A percentile compares a stretch with the other conserved stretches of the same genome.
phyloP scores from a whole-genome alignment of 257 asterid species.

The Thymus quinquecostatus region DNA sequence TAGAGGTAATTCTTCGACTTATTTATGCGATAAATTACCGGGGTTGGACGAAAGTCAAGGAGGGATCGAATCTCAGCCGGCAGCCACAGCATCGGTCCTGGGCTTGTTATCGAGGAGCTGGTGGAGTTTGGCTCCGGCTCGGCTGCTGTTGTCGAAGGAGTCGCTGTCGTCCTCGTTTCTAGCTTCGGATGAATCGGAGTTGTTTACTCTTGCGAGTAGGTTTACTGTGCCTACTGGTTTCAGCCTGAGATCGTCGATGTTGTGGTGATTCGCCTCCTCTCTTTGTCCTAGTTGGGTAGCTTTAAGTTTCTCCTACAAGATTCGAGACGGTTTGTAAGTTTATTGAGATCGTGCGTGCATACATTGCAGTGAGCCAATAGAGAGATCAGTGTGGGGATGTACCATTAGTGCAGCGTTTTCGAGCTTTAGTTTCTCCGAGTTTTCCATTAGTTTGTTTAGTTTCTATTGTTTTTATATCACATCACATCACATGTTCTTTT shows the following conservation, averaged over 20 bases:
- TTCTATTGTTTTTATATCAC: too few relatives aligned
- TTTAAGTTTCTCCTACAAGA: conserved; percentile 68
- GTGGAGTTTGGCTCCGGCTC: conserved; percentile 72
- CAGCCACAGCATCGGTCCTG: conserved; percentile 82
- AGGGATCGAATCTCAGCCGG: conserved; percentile 52
- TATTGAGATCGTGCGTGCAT: not conserved
- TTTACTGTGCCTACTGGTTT: conserved; percentile 79
- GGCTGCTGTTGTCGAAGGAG: conserved; percentile 44
- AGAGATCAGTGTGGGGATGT: conserved; percentile 16
- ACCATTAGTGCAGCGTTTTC: conserved; percentile 76
- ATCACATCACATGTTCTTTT: too few relatives aligned
- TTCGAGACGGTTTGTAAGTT: not conserved
- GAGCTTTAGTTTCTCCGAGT: conserved; percentile 71
- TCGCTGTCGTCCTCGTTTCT: conserved; percentile 54
- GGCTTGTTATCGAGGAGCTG: conserved; percentile 77
- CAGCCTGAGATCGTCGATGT: conserved; percentile 45
- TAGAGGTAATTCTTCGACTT: conserved; percentile 65
- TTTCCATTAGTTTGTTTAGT: conserved; percentile 56
- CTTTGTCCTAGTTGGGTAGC: conserved; percentile 39
- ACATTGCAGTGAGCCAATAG: not conserved
- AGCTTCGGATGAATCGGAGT: conserved; percentile 47
- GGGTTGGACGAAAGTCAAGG: conserved; percentile 29
- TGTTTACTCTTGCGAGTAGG: conserved; percentile 84
- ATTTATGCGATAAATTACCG: conserved; percentile 70
- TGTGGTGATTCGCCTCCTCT: conserved; percentile 39